phyloP scores from a whole-genome alignment of 2,329 filamentous ascomycete species.

The Ascosphaera aggregata region DNA sequence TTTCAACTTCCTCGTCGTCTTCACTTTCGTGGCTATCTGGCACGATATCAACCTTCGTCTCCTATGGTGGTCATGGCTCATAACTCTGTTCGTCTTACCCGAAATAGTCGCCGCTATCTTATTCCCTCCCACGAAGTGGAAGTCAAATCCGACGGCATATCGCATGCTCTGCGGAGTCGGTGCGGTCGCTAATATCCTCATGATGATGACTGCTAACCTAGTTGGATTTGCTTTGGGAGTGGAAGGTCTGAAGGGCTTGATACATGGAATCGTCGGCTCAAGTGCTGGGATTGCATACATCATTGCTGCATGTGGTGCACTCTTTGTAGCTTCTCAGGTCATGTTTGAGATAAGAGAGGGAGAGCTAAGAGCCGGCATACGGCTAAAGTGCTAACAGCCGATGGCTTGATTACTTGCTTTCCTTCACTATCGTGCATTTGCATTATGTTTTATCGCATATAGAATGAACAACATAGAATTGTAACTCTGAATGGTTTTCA shows the following conservation, averaged over 20 bases:
- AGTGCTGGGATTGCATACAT: constrained; percentile 59
- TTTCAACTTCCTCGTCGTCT: constrained; percentile 59
- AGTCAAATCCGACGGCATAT: constrained; percentile 44
- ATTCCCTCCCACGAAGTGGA: constrained; percentile 55
- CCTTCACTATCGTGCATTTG: background rate
- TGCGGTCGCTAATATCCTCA: constrained; percentile 60
- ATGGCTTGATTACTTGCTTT: background rate
- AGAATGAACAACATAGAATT: background rate
- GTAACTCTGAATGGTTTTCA: no score
- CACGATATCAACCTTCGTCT: constrained; percentile 85
- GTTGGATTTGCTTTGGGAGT: constrained; percentile 86
- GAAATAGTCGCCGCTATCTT: constrained; percentile 50
- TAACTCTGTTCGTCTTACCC: constrained; percentile 81
- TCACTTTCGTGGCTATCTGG: constrained; percentile 95
- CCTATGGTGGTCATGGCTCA: constrained; percentile 90
- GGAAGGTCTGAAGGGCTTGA: constrained; percentile 59
- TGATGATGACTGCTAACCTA: constrained; percentile 92
- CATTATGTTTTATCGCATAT: background rate
- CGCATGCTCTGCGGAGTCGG: constrained; percentile 61
- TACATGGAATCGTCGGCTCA: constrained; percentile 51
- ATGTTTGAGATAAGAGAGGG: constrained; percentile 91
- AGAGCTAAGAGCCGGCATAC: constrained; percentile 61
- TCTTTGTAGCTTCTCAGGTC: constrained; percentile 72
- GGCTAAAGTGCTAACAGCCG: constrained; percentile 46
- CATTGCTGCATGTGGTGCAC: constrained; percentile 39